phyloP scores from a whole-genome alignment of 208 protist genomes.

The Spongospora subterranea region DNA sequence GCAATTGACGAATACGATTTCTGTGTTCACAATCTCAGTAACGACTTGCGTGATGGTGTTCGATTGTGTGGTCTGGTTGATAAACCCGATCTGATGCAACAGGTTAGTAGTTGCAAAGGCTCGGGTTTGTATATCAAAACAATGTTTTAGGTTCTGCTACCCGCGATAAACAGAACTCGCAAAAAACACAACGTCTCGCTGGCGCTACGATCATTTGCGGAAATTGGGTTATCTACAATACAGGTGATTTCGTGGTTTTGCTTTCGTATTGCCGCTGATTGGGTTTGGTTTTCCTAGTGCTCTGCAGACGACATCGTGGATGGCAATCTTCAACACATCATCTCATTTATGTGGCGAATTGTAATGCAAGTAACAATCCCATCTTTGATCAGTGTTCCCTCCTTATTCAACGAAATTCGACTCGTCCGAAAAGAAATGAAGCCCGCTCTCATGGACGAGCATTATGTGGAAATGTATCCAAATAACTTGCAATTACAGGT shows the following conservation, averaged over 20 bases:
- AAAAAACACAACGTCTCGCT: conserved; percentile 40
- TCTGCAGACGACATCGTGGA: conserved; percentile 19
- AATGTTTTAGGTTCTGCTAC: conserved; percentile 1
- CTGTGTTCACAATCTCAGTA: neutral
- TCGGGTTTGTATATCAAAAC: neutral
- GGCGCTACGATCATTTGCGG: conserved; percentile 6
- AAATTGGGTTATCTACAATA: neutral
- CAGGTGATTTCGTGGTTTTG: neutral
- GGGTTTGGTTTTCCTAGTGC: neutral
- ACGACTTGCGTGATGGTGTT: conserved; percentile 23
- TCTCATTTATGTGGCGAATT: neutral
- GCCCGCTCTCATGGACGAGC: neutral
- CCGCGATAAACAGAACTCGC: neutral
- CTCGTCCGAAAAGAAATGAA: neutral
- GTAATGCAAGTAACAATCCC: neutral
- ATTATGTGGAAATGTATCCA: neutral
- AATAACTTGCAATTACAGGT: neutral
- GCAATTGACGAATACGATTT: conserved; percentile 16
- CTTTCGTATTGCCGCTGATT: neutral
- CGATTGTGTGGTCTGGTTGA: conserved; percentile 4
- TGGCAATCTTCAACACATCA: neutral
- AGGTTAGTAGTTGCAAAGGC: neutral
- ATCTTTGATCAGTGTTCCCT: neutral
- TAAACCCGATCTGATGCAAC: neutral
- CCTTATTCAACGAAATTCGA: neutral